Conservation (phyloP, 1,139 yeast species). For the Debaryomyces nepalensis region DNA sequence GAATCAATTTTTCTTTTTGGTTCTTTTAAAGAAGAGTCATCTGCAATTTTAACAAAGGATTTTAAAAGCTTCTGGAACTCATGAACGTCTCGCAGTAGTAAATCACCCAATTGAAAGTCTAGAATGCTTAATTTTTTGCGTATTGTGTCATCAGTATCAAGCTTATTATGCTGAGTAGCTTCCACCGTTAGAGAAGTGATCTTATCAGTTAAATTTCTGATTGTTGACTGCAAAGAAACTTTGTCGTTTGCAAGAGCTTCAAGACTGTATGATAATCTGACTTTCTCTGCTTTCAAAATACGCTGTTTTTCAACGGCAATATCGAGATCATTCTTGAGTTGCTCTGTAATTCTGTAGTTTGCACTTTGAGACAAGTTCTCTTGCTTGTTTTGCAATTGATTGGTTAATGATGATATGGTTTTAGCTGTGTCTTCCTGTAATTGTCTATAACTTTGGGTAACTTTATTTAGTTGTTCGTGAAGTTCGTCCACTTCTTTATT, state of each 20-base stretch:
- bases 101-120: conserved; percentile 44
- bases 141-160: conserved; percentile 14
- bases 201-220: conserved; percentile 38
- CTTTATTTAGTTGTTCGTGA: conserved; percentile 28
- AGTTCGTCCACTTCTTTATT: conserved; percentile 29
- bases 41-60: conserved; percentile 59
- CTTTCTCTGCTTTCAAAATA: conserved; percentile 53
- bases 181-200: conserved; percentile 27
- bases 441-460: conserved; percentile 24
- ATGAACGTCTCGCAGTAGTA: conserved; percentile 41
- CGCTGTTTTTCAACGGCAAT: conserved; percentile 54
- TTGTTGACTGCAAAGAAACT: conserved; percentile 35
- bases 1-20: conserved; percentile 56
- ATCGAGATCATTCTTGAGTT: conserved; percentile 43
- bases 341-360: conserved; percentile 30
- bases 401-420: conserved; percentile 33
- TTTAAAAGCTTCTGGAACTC: conserved; percentile 49
- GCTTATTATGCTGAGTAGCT: conserved; percentile 23
- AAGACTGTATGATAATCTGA: conserved; percentile 44
- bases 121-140: conserved; percentile 25
- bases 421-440: conserved; percentile 31
- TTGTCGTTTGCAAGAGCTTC: conserved; percentile 47
- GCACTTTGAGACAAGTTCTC: conserved; percentile 28
- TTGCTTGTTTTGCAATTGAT: conserved; percentile 34
- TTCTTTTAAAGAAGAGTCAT: conserved; percentile 59